These are phyloP conservation scores for Rhododendron vialii DNA, from an alignment of 148 eudicot genomes.

Conservation along the genomic window DNA sequence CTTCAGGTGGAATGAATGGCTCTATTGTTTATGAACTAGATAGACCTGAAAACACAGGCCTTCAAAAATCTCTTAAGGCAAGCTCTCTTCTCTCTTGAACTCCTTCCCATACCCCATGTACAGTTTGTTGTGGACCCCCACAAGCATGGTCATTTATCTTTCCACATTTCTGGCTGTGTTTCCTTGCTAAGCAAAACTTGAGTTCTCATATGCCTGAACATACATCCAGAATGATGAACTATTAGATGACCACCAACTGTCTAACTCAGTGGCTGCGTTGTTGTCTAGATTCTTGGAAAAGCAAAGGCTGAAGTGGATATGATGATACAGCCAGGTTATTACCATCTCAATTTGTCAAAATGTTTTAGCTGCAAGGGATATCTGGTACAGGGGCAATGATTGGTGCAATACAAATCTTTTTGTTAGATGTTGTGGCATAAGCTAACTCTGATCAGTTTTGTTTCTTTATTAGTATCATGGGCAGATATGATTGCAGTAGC, in stretches of 20 bases:
- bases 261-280: slow-evolving; percentile 48
- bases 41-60: slow-evolving; percentile 85
- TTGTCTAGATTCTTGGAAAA: slow-evolving; percentile 73
- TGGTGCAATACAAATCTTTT: not conserved
- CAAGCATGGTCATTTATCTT: not conserved
- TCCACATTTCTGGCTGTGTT: not conserved
- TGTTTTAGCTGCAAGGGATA: not conserved
- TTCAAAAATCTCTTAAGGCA: slow-evolving; percentile 76
- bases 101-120: not conserved
- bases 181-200: not conserved
- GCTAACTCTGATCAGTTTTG: slow-evolving; percentile 16
- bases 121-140: not conserved
- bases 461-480: slow-evolving; percentile 62
- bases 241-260: slow-evolving; percentile 21
- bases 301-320: slow-evolving; percentile 68
- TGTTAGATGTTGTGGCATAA: slow-evolving; percentile 8
- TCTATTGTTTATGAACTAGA: slow-evolving; percentile 84
- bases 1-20: slow-evolving; percentile 96
- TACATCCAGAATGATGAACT: slow-evolving; percentile 18
- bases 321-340: slow-evolving; percentile 51
- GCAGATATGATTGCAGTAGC: slow-evolving; percentile 92
- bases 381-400: not conserved
- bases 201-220: slow-evolving; percentile 11
- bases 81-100: slow-evolving; percentile 16
- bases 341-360: not conserved